Evolutionary conservation across 345 rosid genomes (phyloP).

Genomic region (Eucalyptus virginea): DNA sequence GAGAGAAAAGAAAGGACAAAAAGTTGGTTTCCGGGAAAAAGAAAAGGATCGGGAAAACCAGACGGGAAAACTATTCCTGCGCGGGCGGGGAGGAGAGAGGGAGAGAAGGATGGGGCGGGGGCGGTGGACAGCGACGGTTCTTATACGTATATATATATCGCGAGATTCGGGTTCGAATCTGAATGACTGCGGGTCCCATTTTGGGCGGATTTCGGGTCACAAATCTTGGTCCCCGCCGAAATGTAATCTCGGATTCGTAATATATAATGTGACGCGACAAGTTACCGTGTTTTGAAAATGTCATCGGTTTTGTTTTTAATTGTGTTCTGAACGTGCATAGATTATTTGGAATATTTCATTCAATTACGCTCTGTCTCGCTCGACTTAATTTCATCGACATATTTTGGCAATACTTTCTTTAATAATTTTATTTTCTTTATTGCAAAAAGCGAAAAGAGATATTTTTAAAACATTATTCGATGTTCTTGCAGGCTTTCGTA

Average conservation of each 20-base stretch:
- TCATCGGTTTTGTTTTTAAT: background rate
- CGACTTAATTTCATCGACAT: fast-evolving
- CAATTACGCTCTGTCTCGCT: fast-evolving
- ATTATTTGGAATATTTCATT: background rate
- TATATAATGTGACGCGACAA: fast-evolving
- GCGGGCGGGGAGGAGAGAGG: background rate
- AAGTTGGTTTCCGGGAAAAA: background rate
- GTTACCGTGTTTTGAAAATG: background rate
- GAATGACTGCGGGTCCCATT: background rate
- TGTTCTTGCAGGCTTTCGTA: background rate
- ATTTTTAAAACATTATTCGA: fast-evolving
- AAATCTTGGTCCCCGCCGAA: background rate
- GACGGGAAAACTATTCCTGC: background rate
- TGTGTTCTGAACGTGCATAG: background rate
- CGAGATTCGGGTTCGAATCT: background rate
- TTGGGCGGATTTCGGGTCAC: background rate
- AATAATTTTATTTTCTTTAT: background rate
- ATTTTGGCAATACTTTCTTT: background rate
- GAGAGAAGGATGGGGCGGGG: background rate
- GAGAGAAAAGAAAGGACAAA: background rate
- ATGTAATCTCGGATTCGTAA: background rate
- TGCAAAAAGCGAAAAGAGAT: fast-evolving
- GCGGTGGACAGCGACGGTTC: background rate
- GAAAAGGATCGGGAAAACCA: background rate
- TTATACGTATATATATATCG: background rate